Conservation (phyloP, 345 rosid genomes). For the Carallia pectinifolia region DNA sequence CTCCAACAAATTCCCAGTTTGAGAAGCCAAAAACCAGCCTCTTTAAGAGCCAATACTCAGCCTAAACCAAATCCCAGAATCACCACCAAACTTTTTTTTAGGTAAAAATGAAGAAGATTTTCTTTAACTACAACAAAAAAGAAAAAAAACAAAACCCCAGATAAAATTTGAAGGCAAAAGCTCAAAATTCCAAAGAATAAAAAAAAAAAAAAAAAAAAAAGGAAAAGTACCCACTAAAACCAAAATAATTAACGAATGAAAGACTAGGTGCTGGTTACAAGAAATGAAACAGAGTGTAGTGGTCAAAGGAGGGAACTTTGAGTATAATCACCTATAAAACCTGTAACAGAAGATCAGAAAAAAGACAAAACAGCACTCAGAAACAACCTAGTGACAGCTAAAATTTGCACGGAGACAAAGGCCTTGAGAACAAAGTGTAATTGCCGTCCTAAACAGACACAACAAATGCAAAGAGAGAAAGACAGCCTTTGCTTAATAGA, state of each 20-base stretch:
- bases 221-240: background rate
- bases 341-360: constrained; percentile 4
- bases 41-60: background rate
- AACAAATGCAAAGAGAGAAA: background rate
- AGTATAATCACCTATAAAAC: background rate
- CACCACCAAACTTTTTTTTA: background rate
- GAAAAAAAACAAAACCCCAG: constrained; percentile 11
- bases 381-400: background rate
- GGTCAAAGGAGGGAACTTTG: constrained; percentile 1
- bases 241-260: background rate
- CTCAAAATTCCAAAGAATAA: constrained; percentile 8
- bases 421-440: background rate
- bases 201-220: background rate
- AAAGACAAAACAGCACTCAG: background rate
- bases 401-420: background rate
- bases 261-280: no score
- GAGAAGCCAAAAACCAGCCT: background rate
- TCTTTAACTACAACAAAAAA: no score
- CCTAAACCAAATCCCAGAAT: constrained; percentile 10
- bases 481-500: no score
- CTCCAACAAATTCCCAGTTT: background rate
- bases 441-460: background rate
- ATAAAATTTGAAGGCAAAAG: constrained; percentile 4
- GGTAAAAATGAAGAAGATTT: background rate
- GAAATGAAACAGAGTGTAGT: background rate